Percentiles rank a stretch among this genome's conserved stretches.
phyloP scores from a whole-genome alignment of 768 basidiomycete genomes.

The Boletus pseudopeckii region DNA sequence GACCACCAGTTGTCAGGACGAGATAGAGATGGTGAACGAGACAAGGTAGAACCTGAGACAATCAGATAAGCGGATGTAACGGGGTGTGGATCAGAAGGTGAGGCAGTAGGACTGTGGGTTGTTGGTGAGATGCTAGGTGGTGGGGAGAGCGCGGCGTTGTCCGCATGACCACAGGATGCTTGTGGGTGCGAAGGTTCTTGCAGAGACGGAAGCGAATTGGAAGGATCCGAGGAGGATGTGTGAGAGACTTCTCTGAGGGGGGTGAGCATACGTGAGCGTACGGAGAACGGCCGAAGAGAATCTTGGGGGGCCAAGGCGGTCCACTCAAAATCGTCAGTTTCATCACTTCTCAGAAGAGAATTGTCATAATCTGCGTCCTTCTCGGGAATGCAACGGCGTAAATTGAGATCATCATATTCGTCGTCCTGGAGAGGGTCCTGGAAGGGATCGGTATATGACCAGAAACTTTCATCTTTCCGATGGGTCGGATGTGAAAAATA shows the following conservation, averaged over 20 bases:
- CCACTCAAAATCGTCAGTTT: slow-evolving; percentile 13
- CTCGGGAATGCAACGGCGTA: slow-evolving; percentile 10
- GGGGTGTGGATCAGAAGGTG: slow-evolving; percentile 28
- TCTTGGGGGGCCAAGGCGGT: slow-evolving; percentile 11
- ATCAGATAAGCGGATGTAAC: slow-evolving; percentile 37
- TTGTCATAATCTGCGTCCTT: slow-evolving; percentile 21
- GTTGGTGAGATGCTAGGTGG: slow-evolving; percentile 12
- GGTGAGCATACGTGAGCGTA: slow-evolving; percentile 28
- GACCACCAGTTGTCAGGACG: slow-evolving; percentile 78
- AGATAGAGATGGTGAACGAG: slow-evolving; percentile 47
- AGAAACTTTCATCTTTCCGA: slow-evolving; percentile 16
- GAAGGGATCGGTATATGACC: slow-evolving; percentile 48
- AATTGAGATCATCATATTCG: slow-evolving; percentile 13
- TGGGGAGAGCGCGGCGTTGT: slow-evolving; percentile 22
- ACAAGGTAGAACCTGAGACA: slow-evolving; percentile 40
- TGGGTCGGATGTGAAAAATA: slow-evolving; percentile 6
- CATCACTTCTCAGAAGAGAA: slow-evolving; percentile 8
- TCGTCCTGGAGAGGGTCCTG: slow-evolving; percentile 27
- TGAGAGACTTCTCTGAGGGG: slow-evolving; percentile 34
- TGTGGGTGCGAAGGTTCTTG: slow-evolving; percentile 24
- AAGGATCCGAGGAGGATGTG: slow-evolving; percentile 15
- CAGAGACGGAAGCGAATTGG: slow-evolving; percentile 24
- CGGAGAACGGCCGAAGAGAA: slow-evolving; percentile 14
- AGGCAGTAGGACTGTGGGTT: slow-evolving; percentile 21
- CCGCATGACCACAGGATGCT: slow-evolving; percentile 25